These are phyloP conservation scores for Leptographium wingfieldii DNA, from an alignment of 2,329 filamentous ascomycete genomes.

Conservation along the genomic window DNA sequence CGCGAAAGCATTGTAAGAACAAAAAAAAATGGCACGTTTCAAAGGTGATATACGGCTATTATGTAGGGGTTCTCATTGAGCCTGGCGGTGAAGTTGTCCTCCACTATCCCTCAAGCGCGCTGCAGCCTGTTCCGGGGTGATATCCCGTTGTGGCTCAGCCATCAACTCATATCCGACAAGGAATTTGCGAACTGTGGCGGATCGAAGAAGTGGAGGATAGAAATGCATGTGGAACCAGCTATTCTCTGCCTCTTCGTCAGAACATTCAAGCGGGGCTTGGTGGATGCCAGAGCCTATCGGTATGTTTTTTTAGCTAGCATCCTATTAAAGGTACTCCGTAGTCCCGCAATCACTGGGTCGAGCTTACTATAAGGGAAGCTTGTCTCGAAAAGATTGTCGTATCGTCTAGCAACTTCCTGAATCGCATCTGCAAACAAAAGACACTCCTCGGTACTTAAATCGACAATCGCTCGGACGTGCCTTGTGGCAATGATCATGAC, in stretches of 20 bases:
- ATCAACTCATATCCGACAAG: conserved; percentile 92
- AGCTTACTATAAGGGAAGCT: conserved; percentile 81
- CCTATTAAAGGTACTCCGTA: neutral
- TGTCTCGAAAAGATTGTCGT: conserved; percentile 95
- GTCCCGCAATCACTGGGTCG: neutral
- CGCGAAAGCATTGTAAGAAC: neutral
- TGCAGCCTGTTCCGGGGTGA: conserved; percentile 92
- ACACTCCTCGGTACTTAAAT: conserved; percentile 61
- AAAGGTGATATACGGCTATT: neutral
- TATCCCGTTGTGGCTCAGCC: conserved; percentile 95
- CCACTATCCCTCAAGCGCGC: conserved; percentile 62
- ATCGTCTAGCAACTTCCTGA: conserved; percentile 76
- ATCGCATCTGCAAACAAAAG: conserved; percentile 68
- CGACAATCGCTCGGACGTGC: conserved; percentile 74
- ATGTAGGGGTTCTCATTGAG: conserved; percentile 19
- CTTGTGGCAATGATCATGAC: conserved; percentile 76
- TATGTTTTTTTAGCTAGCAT: neutral
- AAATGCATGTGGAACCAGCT: conserved; percentile 97
- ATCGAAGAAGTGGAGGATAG: conserved; percentile 84
- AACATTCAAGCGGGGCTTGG: conserved; percentile 79
- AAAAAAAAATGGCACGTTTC: neutral
- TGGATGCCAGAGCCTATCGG: conserved; percentile 73
- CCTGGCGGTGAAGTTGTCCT: conserved; percentile 73
- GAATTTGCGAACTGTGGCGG: conserved; percentile 91
- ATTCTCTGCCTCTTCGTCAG: conserved; percentile 69